Evolutionary conservation across 1,139 yeast species (phyloP), one percentile per base, ranked within the genome.

Genomic region (Debaryomycetaceae sp.): DNA sequence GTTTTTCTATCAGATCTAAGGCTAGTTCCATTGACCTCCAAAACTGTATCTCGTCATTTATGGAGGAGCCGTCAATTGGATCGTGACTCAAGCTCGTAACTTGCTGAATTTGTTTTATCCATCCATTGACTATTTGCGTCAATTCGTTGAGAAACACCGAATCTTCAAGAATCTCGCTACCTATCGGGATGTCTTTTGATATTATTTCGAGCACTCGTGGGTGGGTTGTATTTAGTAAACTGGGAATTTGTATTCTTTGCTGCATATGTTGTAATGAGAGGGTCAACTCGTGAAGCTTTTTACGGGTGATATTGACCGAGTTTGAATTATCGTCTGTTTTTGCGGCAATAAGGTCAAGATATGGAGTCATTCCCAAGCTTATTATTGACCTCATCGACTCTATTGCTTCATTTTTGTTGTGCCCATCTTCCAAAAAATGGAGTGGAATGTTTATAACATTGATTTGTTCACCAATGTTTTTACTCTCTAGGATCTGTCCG

Each of bases 21-120:
- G 90, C 84, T 1, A 66, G 60, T 55, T 87, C 95, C 72, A 87
- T 73, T 0, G 89, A 79, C 22, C 72, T 69, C 97, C 98, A 91
- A 55, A 87, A 91, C 43, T 76, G 80, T 9, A 86, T 74, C 57
- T 91, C 97, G 44, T 87, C 93, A 1, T 69, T 55, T 6, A 74
- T 55, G 0, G 90, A 80, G 0, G 78, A 68, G 0, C 88, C 90
- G 39, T 78, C 81, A 1, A 64, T 51, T 0, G 87, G 81, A 33
- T 76, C 76, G 44, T 76, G 77, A 24, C 72, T 61, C 38, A 84
- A 60, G 33, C 69, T 67, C 0, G 91, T 78, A 6, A 88, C 66
- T 1, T 73, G 63, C 51, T 83, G 87, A 9, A 84, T 79, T 38
- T 80, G 78, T 48, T 72, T 77, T 23, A 84, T 79, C 97, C 97